Evolutionary conservation across 768 basidiomycete species (phyloP).

Genomic region (Cystobasidium tubakii): DNA sequence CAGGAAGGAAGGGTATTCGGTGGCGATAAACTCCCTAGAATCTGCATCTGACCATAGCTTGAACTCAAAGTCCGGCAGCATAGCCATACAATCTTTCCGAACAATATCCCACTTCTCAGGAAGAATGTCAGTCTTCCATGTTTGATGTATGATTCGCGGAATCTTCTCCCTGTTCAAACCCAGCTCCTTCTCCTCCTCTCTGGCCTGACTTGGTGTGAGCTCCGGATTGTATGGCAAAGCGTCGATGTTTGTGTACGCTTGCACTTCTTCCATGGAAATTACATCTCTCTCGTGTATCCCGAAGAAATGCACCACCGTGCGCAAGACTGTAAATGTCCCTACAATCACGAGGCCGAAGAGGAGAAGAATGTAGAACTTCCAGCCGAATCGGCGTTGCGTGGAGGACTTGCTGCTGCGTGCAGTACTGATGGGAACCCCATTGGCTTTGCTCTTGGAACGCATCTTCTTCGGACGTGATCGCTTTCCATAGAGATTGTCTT

Average conservation of each 20-base stretch:
- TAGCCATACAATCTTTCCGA: conserved; percentile 74
- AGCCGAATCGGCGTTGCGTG: neutral
- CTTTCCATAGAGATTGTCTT: neutral
- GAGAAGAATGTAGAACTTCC: conserved; percentile 48
- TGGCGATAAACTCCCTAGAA: conserved; percentile 82
- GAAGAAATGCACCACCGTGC: conserved; percentile 66
- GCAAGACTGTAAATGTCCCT: conserved; percentile 84
- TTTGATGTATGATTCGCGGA: conserved; percentile 92
- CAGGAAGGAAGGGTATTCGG: conserved; percentile 84
- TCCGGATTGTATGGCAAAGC: conserved; percentile 24
- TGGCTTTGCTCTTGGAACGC: neutral
- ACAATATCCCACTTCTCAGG: conserved; percentile 73
- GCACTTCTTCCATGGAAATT: conserved; percentile 41
- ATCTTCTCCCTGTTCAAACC: conserved; percentile 61
- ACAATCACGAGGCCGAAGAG: conserved; percentile 70
- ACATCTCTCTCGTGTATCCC: conserved; percentile 43
- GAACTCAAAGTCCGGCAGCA: conserved; percentile 96
- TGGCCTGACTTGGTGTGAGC: neutral
- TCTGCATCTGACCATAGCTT: conserved; percentile 92
- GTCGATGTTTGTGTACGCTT: conserved; percentile 13
- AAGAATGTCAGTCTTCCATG: conserved; percentile 87
- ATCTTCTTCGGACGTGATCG: neutral
- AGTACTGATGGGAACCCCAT: neutral
- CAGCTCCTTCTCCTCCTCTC: conserved; percentile 13
- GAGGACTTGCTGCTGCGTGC: neutral